These are phyloP conservation scores for Dactylorhiza incarnata DNA, from an alignment of 106 monocot species.

Conservation along the genomic window DNA sequence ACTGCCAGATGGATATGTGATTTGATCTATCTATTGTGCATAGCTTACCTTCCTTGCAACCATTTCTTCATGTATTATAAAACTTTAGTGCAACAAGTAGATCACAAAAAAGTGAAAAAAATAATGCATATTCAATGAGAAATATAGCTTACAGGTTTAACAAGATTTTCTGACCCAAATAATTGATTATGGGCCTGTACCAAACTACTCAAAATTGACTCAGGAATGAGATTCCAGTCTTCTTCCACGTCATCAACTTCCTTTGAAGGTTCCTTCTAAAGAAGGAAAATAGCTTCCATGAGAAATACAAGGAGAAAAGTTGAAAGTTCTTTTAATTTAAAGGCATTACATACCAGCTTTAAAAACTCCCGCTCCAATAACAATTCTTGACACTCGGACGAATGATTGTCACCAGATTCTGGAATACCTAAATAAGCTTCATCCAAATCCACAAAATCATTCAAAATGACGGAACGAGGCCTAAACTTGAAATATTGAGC, in stretches of 20 bases:
- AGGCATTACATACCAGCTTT: conserved; percentile 18
- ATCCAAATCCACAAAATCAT: conserved; percentile 48
- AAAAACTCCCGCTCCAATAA: conserved; percentile 35
- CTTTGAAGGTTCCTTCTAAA: conserved; percentile 26
- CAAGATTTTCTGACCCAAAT: conserved; percentile 41
- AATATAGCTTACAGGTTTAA: conserved; percentile 35
- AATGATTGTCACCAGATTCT: conserved; percentile 29
- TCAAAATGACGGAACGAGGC: conserved; percentile 50
- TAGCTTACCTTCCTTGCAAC: too few species aligned
- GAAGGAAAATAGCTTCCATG: conserved; percentile 12
- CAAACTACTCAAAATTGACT: conserved; percentile 48
- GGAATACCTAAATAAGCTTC: conserved; percentile 19
- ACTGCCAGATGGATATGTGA: not conserved
- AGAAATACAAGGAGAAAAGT: conserved; percentile 8
- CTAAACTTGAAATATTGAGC: conserved; percentile 55
- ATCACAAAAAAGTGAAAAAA: not conserved
- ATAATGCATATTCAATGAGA: not conserved
- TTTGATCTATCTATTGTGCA: not conserved
- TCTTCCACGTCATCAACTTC: conserved; percentile 35
- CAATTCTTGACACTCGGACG: conserved; percentile 35
- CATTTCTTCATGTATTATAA: too few species aligned
- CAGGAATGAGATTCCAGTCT: conserved; percentile 58
- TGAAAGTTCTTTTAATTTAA: not conserved
- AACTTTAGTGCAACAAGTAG: too few species aligned
- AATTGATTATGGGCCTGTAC: conserved; percentile 56